Conservation (phyloP, 164 flowering plant species). For the Protea cynaroides region DNA sequence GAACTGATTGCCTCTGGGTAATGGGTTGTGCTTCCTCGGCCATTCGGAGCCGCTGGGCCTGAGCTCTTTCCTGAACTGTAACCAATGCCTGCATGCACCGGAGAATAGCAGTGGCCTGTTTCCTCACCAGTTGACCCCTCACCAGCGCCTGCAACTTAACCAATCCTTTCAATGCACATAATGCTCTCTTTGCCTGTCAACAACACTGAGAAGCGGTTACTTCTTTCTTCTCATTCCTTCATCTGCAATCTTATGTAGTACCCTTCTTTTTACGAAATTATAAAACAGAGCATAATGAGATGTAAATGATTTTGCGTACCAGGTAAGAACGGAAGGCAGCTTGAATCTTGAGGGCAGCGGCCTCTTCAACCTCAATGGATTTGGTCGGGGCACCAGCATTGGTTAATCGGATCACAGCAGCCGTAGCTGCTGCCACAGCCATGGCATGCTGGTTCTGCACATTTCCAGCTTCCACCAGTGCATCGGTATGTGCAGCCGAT, state of each 20-base stretch:
- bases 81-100: conserved; percentile 89
- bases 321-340: conserved; percentile 57
- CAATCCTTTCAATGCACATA: conserved; percentile 71
- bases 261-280: neutral
- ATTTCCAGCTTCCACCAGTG: conserved; percentile 25
- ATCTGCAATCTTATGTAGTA: neutral
- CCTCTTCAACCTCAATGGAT: conserved; percentile 38
- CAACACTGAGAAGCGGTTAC: neutral
- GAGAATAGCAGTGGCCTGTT: conserved; percentile 79
- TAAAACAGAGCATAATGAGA: neutral
- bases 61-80: conserved; percentile 71
- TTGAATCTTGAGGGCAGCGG: conserved; percentile 70
- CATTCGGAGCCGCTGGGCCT: conserved; percentile 64
- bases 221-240: too few species aligned
- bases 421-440: conserved; percentile 64
- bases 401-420: conserved; percentile 43
- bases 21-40: conserved; percentile 37
- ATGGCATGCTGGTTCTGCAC: conserved; percentile 55
- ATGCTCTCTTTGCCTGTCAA: conserved; percentile 84
- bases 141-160: conserved; percentile 95
- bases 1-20: conserved; percentile 37
- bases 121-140: conserved; percentile 88
- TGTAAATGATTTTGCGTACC: conserved; percentile 32
- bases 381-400: conserved; percentile 28
- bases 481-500: conserved; percentile 13